These are phyloP conservation scores for Digitaria exilis DNA, from an alignment of 202 grass and related monocot genomes.

Conservation along the genomic window DNA sequence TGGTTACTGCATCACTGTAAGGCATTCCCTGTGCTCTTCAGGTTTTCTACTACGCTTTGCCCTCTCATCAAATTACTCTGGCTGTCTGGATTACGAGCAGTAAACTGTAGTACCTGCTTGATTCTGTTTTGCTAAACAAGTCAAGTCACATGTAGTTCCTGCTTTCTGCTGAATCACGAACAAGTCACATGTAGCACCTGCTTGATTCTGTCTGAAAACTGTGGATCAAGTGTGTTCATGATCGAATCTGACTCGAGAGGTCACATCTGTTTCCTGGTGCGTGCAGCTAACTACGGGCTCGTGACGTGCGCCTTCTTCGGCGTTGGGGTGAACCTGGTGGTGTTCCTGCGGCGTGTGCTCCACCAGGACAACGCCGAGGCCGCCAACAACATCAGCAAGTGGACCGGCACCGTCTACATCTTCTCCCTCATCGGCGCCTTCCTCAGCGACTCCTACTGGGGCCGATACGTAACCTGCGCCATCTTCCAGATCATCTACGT, in stretches of 20 bases:
- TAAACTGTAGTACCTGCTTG: neutral
- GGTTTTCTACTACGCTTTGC: constrained; percentile 19
- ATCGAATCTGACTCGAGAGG: neutral
- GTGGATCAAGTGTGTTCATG: neutral
- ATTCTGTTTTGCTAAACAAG: neutral
- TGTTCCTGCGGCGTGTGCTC: constrained; percentile 77
- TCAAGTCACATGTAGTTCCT: neutral
- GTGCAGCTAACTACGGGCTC: constrained; percentile 83
- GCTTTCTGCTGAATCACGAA: neutral
- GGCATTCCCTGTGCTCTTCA: constrained; percentile 6
- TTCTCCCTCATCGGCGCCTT: constrained; percentile 91
- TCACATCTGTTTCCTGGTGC: constrained; percentile 16
- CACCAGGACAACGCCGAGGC: constrained; percentile 73
- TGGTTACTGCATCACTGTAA: constrained; percentile 4
- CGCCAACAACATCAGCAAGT: constrained; percentile 87
- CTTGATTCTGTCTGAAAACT: neutral
- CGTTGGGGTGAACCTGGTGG: constrained; percentile 84
- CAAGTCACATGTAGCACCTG: neutral
- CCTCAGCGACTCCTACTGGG: constrained; percentile 91
- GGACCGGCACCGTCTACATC: constrained; percentile 88
- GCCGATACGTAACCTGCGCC: constrained; percentile 73
- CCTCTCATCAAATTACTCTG: constrained; percentile 7
- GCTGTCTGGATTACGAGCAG: neutral
- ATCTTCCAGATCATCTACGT: constrained; percentile 89
- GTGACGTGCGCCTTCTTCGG: constrained; percentile 87